phyloP scores from a whole-genome alignment of 352 stramenopile genomes.

The Pythium phragmitis region DNA sequence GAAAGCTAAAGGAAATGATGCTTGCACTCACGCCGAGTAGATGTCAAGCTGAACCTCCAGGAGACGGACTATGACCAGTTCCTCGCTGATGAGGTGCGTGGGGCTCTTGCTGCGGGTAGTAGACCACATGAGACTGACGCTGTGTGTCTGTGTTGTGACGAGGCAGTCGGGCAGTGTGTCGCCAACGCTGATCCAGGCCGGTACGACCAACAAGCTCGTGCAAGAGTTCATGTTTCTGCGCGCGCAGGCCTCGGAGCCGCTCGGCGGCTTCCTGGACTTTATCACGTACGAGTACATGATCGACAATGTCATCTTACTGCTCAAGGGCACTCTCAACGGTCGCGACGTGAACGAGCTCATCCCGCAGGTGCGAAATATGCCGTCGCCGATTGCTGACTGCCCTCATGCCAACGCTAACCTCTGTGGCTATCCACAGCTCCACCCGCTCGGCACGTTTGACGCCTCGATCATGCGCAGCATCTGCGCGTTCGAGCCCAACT shows the following conservation, averaged over 20 bases:
- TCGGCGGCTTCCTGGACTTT: slow-evolving; percentile 97
- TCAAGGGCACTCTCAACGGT: slow-evolving; percentile 97
- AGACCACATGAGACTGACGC: not conserved
- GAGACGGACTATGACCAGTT: slow-evolving; percentile 98
- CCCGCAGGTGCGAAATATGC: slow-evolving; percentile 55
- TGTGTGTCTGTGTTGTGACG: not conserved
- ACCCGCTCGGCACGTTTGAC: slow-evolving; percentile 99
- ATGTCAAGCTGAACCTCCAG: slow-evolving; percentile 95
- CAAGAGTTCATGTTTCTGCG: slow-evolving; percentile 97
- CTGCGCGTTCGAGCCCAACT: slow-evolving; percentile 96
- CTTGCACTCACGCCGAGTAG: slow-evolving; percentile 25
- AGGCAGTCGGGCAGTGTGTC: slow-evolving; percentile 60
- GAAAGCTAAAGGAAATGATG: not conserved
- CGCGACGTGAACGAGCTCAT: slow-evolving; percentile 98
- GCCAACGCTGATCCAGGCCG: slow-evolving; percentile 77
- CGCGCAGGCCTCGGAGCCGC: slow-evolving; percentile 94
- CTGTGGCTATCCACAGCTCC: slow-evolving; percentile 70
- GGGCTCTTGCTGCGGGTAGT: not conserved
- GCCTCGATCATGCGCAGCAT: slow-evolving; percentile 99
- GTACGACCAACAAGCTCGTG: slow-evolving; percentile 90
- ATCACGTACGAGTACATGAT: slow-evolving; percentile 99
- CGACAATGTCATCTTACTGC: slow-evolving; percentile 98
- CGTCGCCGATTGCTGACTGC: no score
- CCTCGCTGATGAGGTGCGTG: slow-evolving; percentile 88
- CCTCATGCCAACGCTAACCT: no score